A percentile compares a stretch with the other conserved stretches of the same genome.
Evolutionary conservation across 495 filamentous ascomycete genomes (phyloP).

Genomic region (Cudoniella acicularis): DNA sequence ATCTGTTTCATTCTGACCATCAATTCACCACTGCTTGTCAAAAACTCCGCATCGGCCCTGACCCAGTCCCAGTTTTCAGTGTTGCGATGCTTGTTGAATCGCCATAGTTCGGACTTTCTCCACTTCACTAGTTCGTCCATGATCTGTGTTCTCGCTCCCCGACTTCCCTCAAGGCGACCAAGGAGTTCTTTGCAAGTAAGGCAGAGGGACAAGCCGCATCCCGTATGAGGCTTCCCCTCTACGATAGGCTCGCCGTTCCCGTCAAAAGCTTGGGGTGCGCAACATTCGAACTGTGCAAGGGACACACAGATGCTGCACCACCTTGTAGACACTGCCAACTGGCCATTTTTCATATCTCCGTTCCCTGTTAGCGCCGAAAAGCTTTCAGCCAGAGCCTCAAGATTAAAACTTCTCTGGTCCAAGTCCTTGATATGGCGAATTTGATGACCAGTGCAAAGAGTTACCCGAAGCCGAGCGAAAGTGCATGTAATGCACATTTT

Average conservation of each 20-base stretch:
- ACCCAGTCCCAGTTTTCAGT: neutral
- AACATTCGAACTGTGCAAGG: slow-evolving; percentile 8
- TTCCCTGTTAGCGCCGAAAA: neutral
- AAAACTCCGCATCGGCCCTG: slow-evolving; percentile 16
- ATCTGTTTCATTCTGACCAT: neutral
- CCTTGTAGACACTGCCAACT: slow-evolving; percentile 1
- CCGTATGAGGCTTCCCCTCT: neutral
- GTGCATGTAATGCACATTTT: slow-evolving; percentile 13
- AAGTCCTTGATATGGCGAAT: neutral
- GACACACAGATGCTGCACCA: slow-evolving; percentile 19
- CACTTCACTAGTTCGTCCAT: neutral
- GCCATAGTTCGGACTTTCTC: neutral
- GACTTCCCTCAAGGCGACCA: neutral
- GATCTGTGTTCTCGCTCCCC: neutral
- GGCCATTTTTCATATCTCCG: neutral
- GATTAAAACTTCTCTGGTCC: neutral
- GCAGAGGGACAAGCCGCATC: slow-evolving; percentile 17
- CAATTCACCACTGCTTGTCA: slow-evolving; percentile 14
- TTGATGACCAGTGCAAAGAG: neutral
- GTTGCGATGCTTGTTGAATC: neutral
- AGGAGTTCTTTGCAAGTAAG: slow-evolving; percentile 1
- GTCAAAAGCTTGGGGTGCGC: neutral
- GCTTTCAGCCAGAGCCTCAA: neutral
- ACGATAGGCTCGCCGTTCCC: neutral
- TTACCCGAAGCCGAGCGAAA: neutral